Evolutionary conservation across 352 stramenopile species (phyloP).

Genomic region (Globisporangium nodosum): DNA sequence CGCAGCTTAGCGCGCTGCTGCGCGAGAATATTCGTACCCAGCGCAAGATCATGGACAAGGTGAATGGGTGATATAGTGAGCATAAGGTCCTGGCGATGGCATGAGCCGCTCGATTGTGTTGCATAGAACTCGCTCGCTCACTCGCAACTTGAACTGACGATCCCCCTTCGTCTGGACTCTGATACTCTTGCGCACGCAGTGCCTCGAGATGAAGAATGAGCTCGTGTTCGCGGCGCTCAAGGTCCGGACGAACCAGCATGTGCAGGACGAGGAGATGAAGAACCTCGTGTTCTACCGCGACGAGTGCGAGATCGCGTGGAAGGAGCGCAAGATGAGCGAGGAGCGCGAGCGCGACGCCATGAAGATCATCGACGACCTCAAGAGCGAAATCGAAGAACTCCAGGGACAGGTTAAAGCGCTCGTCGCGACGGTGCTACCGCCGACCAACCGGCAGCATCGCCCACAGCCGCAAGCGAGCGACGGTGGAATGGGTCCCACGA

Average conservation of each 20-base stretch:
- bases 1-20: conserved; percentile 42
- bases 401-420: conserved; percentile 47
- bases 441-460: not conserved
- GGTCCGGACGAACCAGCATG: conserved; percentile 49
- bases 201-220: conserved; percentile 64
- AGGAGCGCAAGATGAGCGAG: conserved; percentile 44
- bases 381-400: conserved; percentile 46
- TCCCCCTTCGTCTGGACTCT: not conserved
- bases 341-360: conserved; percentile 56
- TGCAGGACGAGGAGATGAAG: conserved; percentile 69
- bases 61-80: conserved; percentile 1
- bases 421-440: conserved; percentile 12
- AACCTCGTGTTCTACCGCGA: conserved; percentile 67
- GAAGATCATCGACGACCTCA: conserved; percentile 65
- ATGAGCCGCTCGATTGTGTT: too few species aligned
- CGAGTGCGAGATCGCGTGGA: conserved; percentile 69
- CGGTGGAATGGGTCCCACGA: not conserved
- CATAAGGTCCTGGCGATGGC: too few species aligned
- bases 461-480: not conserved
- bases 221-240: conserved; percentile 49
- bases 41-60: conserved; percentile 56
- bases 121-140: not conserved
- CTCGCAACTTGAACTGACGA: too few species aligned
- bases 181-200: conserved; percentile 13
- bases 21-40: conserved; percentile 48